These are phyloP conservation scores for Podospora pseudopauciseta DNA, from an alignment of 495 filamentous ascomycete genomes.

Conservation along the genomic window DNA sequence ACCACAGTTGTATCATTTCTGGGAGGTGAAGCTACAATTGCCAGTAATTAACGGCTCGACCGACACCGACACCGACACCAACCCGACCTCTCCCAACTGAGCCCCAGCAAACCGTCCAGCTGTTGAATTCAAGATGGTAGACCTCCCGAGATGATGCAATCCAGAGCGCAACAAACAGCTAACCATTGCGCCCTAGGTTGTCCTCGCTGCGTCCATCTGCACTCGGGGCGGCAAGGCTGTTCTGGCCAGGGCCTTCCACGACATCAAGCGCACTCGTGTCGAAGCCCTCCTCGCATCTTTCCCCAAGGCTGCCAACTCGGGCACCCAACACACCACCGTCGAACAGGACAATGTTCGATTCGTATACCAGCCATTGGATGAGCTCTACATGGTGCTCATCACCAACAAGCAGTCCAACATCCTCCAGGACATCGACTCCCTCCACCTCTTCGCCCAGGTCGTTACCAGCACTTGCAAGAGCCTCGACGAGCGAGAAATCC, in stretches of 20 bases:
- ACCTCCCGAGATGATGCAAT: not conserved
- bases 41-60: not conserved
- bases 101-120: not conserved
- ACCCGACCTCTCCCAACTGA: constrained; percentile 18
- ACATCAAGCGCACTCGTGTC: constrained; percentile 92
- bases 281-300: constrained; percentile 95
- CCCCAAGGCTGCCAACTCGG: constrained; percentile 90
- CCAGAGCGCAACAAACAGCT: constrained; percentile 10
- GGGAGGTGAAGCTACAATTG: constrained; percentile 17
- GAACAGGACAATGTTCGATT: constrained; percentile 99
- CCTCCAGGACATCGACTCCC: constrained; percentile 95
- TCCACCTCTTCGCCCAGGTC: constrained; percentile 95
- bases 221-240: constrained; percentile 97
- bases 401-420: constrained; percentile 99
- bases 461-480: constrained; percentile 94
- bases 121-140: constrained; percentile 27
- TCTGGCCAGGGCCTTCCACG: constrained; percentile 91
- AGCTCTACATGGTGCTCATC: constrained; percentile 98
- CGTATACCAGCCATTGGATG: constrained; percentile 97
- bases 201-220: constrained; percentile 98
- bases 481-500: constrained; percentile 90
- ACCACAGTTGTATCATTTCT: constrained; percentile 22
- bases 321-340: constrained; percentile 94
- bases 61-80: not conserved
- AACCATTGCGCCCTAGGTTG: constrained; percentile 54